Base-by-base conservation (phyloP, 495 filamentous ascomycete species). In the Daldinia concentrica region DNA sequence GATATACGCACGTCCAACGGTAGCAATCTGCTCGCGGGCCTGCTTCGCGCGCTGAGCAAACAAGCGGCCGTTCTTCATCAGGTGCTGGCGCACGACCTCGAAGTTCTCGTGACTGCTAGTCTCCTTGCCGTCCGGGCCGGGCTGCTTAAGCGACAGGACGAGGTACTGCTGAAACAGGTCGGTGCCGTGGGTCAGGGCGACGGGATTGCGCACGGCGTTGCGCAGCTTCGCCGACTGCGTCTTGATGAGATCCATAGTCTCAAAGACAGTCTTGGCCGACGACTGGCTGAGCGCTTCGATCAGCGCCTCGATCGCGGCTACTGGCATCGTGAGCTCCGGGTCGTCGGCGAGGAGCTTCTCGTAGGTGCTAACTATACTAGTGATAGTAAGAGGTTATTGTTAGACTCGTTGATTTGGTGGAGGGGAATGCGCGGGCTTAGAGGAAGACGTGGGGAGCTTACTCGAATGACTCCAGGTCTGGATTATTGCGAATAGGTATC, bases 111-210 rank as follows among this genome's bases (percentile, higher is more conserved):
- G 79, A 41, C 75, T 78, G 62, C 81, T 85, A 6, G 85, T 84
- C 91, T 80, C 41, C 88, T 88, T 45, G 86, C 88, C 76, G 64
- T 73, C 74, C 19, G 69, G 41, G 56, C 74, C 69, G 50, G 75
- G 80, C 82, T 82, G 79, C 78, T 81, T 84, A 77, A 86, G 82
- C 77, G 81, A 82, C 64, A 77, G 73, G 64, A 97, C 91, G 52
- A 99, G 88, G 80, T 95, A 99, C 75, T 93, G 90, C 79, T 95
- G 93, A 84, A 98, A 98, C 64, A 98, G 86, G 78, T 98, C 94
- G 72, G 95, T 97, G 72, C 95, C 95, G 56, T 96, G 95, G 36
- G 91, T 93, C 22, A 98, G 86, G 27, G 94, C 91, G 69, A 98
- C 93, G 14, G 94, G 91, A 80, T 99, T 98, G 3, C 91, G 83